Base-by-base conservation (phyloP, 177 flowering plant genomes). In the Vitis hybrid region DNA sequence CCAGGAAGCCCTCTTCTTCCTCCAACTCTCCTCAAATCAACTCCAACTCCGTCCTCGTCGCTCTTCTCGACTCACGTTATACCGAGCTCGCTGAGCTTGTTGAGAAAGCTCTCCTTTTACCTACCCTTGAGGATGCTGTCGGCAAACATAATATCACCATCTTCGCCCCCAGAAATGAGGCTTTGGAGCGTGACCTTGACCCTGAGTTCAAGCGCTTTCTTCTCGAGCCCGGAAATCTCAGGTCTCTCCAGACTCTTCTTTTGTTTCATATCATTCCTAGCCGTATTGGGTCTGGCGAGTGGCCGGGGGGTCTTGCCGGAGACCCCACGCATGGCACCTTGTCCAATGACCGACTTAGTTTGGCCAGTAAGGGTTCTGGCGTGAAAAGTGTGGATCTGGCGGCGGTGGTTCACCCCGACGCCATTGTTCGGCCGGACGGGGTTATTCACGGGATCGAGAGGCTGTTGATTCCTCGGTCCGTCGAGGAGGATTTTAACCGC, bases 11-110 rank as follows among this genome's bases (percentile, higher is more conserved):
- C 19, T 64, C 69, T 6, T 19, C 70, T 54, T 32, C 75, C 15
- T 27, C 65, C 10, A 15, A 54, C 52, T 52, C 65, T 19, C 70
- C n/a, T 60, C 73, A 69, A 13, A 71, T 84, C 35, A 84, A 80
- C 80, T 84, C 87, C 62, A 80, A 80, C 72, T 84, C 87, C 9
- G 74, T 84, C 68, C 80, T 84, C n/a, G 81, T 84, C 5, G 85
- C 84, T 3, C 76, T 84, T 13, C 87, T 84, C 46, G 87, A 82
- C 76, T 84, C 87, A 14, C 87, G 78, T 64, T 84, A 80, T 75
- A 78, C 85, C 2, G 85, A 82, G 64, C 78, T 84, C 15, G 78
- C 85, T 0, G 87, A 84, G 79, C 70, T 84, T 3, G 82, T 84
- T 2, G 85, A 84, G 74, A 84, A 84, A 56, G 87, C 85, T 6